These are phyloP conservation scores for Acer saccharum DNA, from an alignment of 345 rosid species.

Conservation along the genomic window DNA sequence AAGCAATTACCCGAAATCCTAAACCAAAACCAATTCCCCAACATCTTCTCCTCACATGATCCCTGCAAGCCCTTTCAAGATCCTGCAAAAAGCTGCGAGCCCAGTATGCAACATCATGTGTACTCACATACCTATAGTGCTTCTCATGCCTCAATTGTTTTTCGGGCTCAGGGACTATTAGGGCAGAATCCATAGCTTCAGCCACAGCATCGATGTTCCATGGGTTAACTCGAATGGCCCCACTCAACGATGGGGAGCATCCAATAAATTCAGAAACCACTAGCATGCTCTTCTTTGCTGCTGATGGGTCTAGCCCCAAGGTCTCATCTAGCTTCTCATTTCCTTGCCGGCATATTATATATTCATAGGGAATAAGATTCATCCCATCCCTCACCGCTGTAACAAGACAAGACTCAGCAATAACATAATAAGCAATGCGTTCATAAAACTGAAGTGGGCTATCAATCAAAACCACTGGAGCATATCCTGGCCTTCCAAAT, in stretches of 20 bases:
- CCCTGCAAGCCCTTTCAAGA: conserved; percentile 85
- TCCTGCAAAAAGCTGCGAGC: conserved; percentile 92
- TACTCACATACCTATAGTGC: conserved; percentile 86
- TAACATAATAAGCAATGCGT: conserved; percentile 85
- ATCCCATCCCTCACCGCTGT: conserved; percentile 97
- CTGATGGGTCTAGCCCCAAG: conserved; percentile 46
- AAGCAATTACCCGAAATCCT: conserved; percentile 82
- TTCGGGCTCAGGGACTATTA: conserved; percentile 66
- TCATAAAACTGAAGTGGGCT: conserved; percentile 78
- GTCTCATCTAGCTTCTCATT: conserved; percentile 63
- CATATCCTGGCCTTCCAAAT: conserved; percentile 80
- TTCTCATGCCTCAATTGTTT: conserved; percentile 92
- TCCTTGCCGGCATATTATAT: conserved; percentile 81
- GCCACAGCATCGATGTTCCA: conserved; percentile 92
- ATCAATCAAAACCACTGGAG: conserved; percentile 75
- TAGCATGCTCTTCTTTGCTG: conserved; percentile 79
- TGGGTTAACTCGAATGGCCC: conserved; percentile 91
- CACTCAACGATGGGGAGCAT: conserved; percentile 89
- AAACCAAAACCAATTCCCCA: conserved; percentile 98
- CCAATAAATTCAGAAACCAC: conserved; percentile 94
- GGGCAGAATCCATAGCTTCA: conserved; percentile 85
- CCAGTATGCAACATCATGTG: conserved; percentile 97
- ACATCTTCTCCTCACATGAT: conserved; percentile 79
- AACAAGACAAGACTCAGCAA: conserved; percentile 93
- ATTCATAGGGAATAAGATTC: conserved; percentile 95